Conservation (phyloP, 2,329 filamentous ascomycete species). For the Penicillium sp. region DNA sequence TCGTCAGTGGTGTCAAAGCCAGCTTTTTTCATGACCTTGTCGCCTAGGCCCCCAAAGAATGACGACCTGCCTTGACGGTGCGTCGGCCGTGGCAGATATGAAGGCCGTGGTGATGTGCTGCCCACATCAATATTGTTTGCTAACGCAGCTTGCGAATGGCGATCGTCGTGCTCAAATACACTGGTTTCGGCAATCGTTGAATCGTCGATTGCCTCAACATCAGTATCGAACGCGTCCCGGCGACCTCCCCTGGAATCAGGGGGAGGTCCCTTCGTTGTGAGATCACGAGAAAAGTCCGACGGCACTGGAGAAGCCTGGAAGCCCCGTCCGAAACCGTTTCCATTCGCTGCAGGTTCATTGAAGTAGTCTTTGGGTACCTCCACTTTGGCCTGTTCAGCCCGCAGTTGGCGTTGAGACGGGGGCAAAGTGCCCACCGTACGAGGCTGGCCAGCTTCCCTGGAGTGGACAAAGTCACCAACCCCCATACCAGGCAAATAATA, state of each 20-base stretch:
- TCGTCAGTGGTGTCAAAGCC: slow-evolving; percentile 33
- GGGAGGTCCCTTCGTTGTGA: slow-evolving; percentile 6
- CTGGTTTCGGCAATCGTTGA: slow-evolving; percentile 38
- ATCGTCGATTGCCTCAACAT: slow-evolving; percentile 40
- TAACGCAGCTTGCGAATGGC: slow-evolving; percentile 19
- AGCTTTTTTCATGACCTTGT: slow-evolving; percentile 31
- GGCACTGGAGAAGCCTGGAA: slow-evolving; percentile 15
- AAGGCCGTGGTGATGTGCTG: slow-evolving; percentile 16
- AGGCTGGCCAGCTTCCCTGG: slow-evolving; percentile 30
- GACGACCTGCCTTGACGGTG: slow-evolving; percentile 24
- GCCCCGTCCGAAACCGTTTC: slow-evolving; percentile 8
- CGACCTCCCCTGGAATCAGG: slow-evolving; percentile 9
- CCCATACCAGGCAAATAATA: slow-evolving; percentile 27
- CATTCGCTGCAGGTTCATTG: slow-evolving; percentile 17
- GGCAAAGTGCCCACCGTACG: slow-evolving; percentile 20
- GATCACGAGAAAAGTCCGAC: slow-evolving; percentile 11
- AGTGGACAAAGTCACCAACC: slow-evolving; percentile 39
- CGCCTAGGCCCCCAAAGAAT: slow-evolving; percentile 31
- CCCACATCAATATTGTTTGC: slow-evolving; percentile 16
- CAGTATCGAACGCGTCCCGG: slow-evolving; percentile 38
- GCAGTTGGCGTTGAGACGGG: slow-evolving; percentile 25
- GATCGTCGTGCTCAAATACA: slow-evolving; percentile 31
- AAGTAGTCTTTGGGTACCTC: slow-evolving; percentile 28
- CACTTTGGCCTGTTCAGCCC: slow-evolving; percentile 32
- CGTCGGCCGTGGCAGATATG: slow-evolving; percentile 21